A percentile compares a stretch with the other conserved stretches of the same genome.
Conservation (phyloP, 2,329 filamentous ascomycete genomes). For the Fusarium azukiicola region DNA sequence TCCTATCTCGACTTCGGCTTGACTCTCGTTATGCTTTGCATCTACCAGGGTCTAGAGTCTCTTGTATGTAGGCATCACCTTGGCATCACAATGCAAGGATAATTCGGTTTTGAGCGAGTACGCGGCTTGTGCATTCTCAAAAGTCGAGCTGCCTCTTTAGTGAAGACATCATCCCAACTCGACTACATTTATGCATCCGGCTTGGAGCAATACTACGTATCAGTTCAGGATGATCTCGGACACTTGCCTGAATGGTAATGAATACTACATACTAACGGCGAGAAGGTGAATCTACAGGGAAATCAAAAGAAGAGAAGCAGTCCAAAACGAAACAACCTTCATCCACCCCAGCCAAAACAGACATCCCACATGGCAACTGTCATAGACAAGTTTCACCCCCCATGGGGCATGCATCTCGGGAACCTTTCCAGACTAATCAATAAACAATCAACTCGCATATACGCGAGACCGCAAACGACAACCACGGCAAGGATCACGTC, state of each 20-base stretch:
- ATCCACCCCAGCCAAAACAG: neutral
- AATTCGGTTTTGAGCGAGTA: neutral
- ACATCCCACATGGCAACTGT: neutral
- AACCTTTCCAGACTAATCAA: conserved; percentile 3
- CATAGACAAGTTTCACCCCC: neutral
- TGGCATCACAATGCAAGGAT: conserved; percentile 5
- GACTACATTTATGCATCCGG: neutral
- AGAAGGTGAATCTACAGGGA: neutral
- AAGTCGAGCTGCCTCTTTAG: neutral
- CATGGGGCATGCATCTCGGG: conserved; percentile 10
- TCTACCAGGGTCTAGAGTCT: conserved; percentile 2
- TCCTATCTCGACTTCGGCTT: conserved; percentile 15
- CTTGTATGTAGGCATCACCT: neutral
- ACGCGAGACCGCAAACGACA: conserved; percentile 9
- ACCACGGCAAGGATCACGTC: neutral
- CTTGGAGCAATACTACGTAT: neutral
- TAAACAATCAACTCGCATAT: conserved; percentile 15
- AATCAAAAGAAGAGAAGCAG: neutral
- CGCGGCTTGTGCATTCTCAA: neutral
- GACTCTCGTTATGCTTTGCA: conserved; percentile 15
- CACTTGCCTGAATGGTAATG: no score
- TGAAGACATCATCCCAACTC: neutral
- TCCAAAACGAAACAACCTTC: neutral
- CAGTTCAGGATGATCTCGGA: no score
- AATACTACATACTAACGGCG: neutral